Conservation (phyloP, 495 filamentous ascomycete genomes). For the Penicillium ochrochloron region DNA sequence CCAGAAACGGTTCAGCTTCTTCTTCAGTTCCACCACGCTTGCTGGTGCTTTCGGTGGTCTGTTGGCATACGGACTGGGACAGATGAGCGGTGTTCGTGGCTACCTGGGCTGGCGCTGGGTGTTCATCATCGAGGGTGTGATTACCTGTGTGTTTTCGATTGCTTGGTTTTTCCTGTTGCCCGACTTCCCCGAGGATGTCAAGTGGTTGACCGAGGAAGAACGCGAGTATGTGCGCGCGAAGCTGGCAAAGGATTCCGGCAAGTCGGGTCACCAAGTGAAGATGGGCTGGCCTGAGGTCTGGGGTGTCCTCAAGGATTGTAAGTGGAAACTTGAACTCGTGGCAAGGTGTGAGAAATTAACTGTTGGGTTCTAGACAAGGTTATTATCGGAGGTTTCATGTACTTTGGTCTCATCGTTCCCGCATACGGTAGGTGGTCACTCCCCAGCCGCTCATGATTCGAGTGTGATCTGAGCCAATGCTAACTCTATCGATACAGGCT, state of each 20-base stretch:
- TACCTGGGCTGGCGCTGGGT: conserved; percentile 90
- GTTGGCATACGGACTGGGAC: conserved; percentile 80
- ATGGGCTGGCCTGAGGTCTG: conserved; percentile 68
- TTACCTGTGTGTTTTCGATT: conserved; percentile 75
- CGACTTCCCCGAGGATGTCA: conserved; percentile 67
- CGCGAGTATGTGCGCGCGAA: conserved; percentile 72
- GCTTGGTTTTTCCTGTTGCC: conserved; percentile 81
- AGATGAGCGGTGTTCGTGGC: conserved; percentile 66
- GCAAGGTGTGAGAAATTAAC: conserved; percentile 4
- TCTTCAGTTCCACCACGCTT: conserved; percentile 81
- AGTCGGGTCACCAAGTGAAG: conserved; percentile 66
- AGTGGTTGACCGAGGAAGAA: conserved; percentile 75
- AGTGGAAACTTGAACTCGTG: conserved; percentile 27
- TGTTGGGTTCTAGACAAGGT: conserved; percentile 55
- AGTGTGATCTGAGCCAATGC: background rate
- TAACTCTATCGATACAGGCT: conserved; percentile 41
- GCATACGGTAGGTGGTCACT: conserved; percentile 65
- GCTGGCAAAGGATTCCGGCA: conserved; percentile 77
- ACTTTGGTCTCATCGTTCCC: conserved; percentile 79
- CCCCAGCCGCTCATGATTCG: background rate
- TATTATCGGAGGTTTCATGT: conserved; percentile 84
- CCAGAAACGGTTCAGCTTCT: conserved; percentile 87
- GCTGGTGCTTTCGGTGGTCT: conserved; percentile 89
- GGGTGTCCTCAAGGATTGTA: conserved; percentile 75
- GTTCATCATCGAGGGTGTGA: conserved; percentile 69